Evolutionary conservation across 768 basidiomycete species (phyloP).

Genomic region (Hortiboletus flavorubellus): DNA sequence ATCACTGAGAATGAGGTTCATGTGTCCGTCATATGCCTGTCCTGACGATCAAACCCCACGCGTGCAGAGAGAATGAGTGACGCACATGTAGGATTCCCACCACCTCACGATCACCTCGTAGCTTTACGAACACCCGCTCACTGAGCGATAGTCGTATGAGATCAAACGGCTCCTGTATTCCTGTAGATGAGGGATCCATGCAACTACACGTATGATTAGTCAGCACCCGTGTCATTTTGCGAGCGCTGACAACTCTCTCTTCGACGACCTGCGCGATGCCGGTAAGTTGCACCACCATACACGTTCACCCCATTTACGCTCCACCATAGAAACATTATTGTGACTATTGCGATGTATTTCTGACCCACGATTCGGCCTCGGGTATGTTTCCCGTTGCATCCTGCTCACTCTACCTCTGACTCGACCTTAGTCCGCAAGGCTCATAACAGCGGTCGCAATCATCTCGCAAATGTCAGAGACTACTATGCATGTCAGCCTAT

Average conservation of each 20-base stretch:
- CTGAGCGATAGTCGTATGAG: constrained; percentile 93
- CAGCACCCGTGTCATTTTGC: constrained; percentile 27
- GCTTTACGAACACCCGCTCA: constrained; percentile 97
- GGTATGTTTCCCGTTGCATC: constrained; percentile 43
- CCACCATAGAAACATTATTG: constrained; percentile 81
- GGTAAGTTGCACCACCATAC: constrained; percentile 39
- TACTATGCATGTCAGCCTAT: constrained; percentile 84
- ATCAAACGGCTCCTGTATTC: constrained; percentile 96
- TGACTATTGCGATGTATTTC: constrained; percentile 90
- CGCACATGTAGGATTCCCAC: constrained; percentile 90
- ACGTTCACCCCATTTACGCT: constrained; percentile 2
- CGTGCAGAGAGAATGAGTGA: constrained; percentile 5
- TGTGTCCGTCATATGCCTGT: constrained; percentile 99
- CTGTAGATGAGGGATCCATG: constrained; percentile 71
- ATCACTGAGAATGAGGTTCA: constrained; percentile 97
- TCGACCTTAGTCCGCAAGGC: constrained; percentile 80
- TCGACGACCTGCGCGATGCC: constrained; percentile 48
- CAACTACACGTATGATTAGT: constrained; percentile 21
- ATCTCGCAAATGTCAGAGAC: constrained; percentile 92
- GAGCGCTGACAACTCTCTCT: constrained; percentile 11
- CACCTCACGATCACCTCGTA: constrained; percentile 90
- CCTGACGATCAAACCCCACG: constrained; percentile 7
- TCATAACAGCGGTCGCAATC: constrained; percentile 97
- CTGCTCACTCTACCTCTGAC: constrained; percentile 4
- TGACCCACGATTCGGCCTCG: constrained; percentile 93